Percentiles rank a stretch among this genome's conserved stretches.
Conservation (phyloP, 495 filamentous ascomycete species). For the Corynascus novoguineensis region DNA sequence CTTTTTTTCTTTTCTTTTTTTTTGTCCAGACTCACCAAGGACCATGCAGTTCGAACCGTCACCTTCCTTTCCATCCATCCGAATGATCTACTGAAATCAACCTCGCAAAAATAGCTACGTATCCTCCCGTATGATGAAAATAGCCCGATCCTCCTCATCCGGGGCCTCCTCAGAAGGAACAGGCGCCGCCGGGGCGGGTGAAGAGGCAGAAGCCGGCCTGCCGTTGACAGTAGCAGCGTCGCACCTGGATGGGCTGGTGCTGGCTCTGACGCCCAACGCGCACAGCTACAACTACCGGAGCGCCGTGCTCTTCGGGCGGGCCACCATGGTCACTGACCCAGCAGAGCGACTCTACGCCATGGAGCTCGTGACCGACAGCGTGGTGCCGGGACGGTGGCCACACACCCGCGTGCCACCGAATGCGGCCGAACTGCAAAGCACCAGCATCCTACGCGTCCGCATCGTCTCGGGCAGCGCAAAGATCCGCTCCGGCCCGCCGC, state of each 20-base stretch:
- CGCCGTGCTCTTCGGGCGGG: slow-evolving; percentile 72
- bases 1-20: too few species aligned
- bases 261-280: slow-evolving; percentile 69
- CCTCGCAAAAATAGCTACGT: too few species aligned
- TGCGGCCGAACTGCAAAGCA: slow-evolving; percentile 69
- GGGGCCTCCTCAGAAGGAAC: too few species aligned
- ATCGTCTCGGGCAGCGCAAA: slow-evolving; percentile 74
- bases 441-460: slow-evolving; percentile 64
- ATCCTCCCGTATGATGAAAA: slow-evolving; percentile 69
- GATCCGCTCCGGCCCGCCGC: slow-evolving; percentile 60
- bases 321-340: slow-evolving; percentile 56
- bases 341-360: slow-evolving; percentile 81
- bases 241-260: slow-evolving; percentile 65
- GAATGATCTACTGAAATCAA: too few species aligned
- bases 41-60: too few species aligned
- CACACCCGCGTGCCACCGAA: slow-evolving; percentile 68
- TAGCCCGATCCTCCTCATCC: slow-evolving; percentile 53
- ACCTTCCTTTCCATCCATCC: too few species aligned
- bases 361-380: slow-evolving; percentile 70
- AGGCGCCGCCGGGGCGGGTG: neutral
- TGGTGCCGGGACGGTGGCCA: slow-evolving; percentile 63
- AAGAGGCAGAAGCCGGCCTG: slow-evolving; percentile 39
- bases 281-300: slow-evolving; percentile 91
- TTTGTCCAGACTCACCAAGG: too few species aligned
- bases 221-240: slow-evolving; percentile 61